Evolutionary conservation across 768 basidiomycete species (phyloP).

Genomic region (Roridomyces roridus): DNA sequence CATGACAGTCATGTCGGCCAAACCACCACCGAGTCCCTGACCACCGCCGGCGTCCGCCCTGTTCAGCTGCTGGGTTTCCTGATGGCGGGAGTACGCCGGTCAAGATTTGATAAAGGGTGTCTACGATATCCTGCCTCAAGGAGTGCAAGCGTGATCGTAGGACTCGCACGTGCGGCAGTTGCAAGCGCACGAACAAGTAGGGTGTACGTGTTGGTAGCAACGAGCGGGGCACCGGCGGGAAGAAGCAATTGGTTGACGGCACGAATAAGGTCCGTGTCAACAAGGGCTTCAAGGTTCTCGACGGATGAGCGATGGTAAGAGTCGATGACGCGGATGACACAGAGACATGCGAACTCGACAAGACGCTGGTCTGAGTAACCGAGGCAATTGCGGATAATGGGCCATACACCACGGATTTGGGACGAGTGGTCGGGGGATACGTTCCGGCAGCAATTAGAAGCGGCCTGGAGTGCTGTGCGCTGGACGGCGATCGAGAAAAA

Average conservation of each 20-base stretch:
- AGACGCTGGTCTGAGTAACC: slow-evolving; percentile 93
- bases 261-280: slow-evolving; percentile 78
- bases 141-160: slow-evolving; percentile 84
- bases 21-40: slow-evolving; percentile 85
- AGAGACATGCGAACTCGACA: slow-evolving; percentile 96
- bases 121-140: slow-evolving; percentile 93
- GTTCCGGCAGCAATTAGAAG: slow-evolving; percentile 95
- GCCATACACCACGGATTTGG: slow-evolving; percentile 90
- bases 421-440: slow-evolving; percentile 87
- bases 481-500: slow-evolving; percentile 99
- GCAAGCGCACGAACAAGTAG: slow-evolving; percentile 86
- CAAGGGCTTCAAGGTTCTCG: slow-evolving; percentile 85
- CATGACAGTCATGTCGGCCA: slow-evolving; percentile 97
- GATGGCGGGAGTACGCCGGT: slow-evolving; percentile 90
- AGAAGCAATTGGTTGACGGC: slow-evolving; percentile 87
- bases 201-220: slow-evolving; percentile 89
- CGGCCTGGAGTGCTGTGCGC: slow-evolving; percentile 94
- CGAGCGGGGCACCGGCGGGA: slow-evolving; percentile 85
- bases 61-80: slow-evolving; percentile 57
- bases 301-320: slow-evolving; percentile 86
- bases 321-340: slow-evolving; percentile 93
- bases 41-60: slow-evolving; percentile 66
- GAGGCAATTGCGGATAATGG: slow-evolving; percentile 92
- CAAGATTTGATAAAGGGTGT: slow-evolving; percentile 92
- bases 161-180: slow-evolving; percentile 85